A percentile compares a stretch with the other conserved stretches of the same genome.
Conservation (phyloP, 2,329 filamentous ascomycete genomes). For the Ascochyta viciae-villosae region DNA sequence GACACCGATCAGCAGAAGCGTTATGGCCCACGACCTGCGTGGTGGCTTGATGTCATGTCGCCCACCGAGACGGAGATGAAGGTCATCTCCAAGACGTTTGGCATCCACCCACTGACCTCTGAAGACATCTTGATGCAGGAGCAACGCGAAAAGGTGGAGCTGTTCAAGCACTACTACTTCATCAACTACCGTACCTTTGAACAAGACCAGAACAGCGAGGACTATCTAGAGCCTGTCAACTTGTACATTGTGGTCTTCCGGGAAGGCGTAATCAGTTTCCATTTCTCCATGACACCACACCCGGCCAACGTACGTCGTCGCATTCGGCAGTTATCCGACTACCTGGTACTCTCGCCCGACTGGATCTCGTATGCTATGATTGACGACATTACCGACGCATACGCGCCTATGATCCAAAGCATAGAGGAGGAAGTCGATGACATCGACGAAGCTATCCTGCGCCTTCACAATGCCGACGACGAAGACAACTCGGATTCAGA, state of each 20-base stretch:
- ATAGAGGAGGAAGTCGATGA: slow-evolving; percentile 98
- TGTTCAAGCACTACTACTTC: slow-evolving; percentile 98
- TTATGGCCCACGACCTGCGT: slow-evolving; percentile 83
- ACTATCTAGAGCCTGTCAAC: slow-evolving; percentile 94
- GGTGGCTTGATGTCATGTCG: slow-evolving; percentile 92
- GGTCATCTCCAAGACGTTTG: slow-evolving; percentile 87
- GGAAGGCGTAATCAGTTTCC: slow-evolving; percentile 93
- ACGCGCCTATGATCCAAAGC: slow-evolving; percentile 86
- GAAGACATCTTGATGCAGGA: slow-evolving; percentile 99
- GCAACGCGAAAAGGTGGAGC: slow-evolving; percentile 94
- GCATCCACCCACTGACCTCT: slow-evolving; percentile 91
- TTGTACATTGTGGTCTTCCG: slow-evolving; percentile 98
- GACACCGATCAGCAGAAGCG: slow-evolving; percentile 44
- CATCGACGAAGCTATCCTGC: slow-evolving; percentile 90
- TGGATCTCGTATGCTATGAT: slow-evolving; percentile 99
- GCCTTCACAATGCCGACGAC: slow-evolving; percentile 71
- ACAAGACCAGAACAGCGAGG: slow-evolving; percentile 86
- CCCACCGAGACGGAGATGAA: slow-evolving; percentile 97
- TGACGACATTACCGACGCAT: slow-evolving; percentile 97
- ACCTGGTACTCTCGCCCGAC: slow-evolving; percentile 88
- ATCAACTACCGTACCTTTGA: slow-evolving; percentile 98
- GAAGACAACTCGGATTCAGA: slow-evolving; percentile 49
- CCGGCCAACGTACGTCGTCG: slow-evolving; percentile 93
- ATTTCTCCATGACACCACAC: slow-evolving; percentile 95
- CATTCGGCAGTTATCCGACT: slow-evolving; percentile 92